phyloP scores from a whole-genome alignment of 1,139 yeast species.

The Hemisphaericaspora lyxosophila region DNA sequence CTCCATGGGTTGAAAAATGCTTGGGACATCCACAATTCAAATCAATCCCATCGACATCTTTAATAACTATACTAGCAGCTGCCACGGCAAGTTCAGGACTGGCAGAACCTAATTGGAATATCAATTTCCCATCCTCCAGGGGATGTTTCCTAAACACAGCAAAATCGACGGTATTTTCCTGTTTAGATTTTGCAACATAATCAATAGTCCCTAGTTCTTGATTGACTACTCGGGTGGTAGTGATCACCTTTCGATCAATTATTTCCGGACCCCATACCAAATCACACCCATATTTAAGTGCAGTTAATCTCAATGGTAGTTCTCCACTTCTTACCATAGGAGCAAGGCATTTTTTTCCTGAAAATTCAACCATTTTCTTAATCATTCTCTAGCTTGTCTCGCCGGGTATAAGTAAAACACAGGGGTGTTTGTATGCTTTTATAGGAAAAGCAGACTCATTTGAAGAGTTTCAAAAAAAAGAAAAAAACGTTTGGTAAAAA shows the following conservation, averaged over 20 bases:
- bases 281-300: conserved; percentile 85
- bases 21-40: conserved; percentile 97
- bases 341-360: conserved; percentile 79
- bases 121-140: conserved; percentile 50
- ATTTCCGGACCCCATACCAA: conserved; percentile 96
- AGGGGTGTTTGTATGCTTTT: too few species aligned
- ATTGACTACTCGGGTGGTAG: conserved; percentile 65
- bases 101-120: conserved; percentile 90
- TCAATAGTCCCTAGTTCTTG: conserved; percentile 58
- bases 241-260: conserved; percentile 76
- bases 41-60: conserved; percentile 90
- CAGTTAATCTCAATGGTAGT: conserved; percentile 78
- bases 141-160: conserved; percentile 77
- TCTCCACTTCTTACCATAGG: conserved; percentile 98
- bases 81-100: conserved; percentile 80
- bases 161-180: conserved; percentile 15
- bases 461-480: too few species aligned
- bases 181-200: conserved; percentile 38
- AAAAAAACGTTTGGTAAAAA: too few species aligned
- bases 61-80: conserved; percentile 77
- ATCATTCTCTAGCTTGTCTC: conserved; percentile 4
- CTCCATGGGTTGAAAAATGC: conserved; percentile 82
- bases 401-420: too few species aligned
- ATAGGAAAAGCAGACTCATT: too few species aligned
- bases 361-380: conserved; percentile 20